phyloP scores from a whole-genome alignment of 257 asterid genomes.

The Buddleja alternifolia region DNA sequence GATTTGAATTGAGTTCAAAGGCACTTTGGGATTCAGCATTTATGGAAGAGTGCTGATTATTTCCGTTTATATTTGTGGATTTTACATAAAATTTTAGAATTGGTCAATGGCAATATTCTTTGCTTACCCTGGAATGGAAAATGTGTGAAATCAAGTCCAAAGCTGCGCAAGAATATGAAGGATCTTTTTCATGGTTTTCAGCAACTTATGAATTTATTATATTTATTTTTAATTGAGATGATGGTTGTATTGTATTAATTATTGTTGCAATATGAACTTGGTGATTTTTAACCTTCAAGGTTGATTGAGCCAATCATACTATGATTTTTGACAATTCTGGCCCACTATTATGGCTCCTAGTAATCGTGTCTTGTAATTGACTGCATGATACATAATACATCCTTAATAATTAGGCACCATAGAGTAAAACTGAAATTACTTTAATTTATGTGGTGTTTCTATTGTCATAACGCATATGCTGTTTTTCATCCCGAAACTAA shows the following conservation, averaged over 20 bases:
- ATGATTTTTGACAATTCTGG: conserved; percentile 2
- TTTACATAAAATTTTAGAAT: neutral
- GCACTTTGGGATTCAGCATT: conserved; percentile 23
- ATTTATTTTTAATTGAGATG: no score
- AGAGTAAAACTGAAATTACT: no score
- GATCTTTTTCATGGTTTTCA: neutral
- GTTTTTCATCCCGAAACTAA: no score
- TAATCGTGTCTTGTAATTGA: no score
- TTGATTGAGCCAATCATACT: neutral
- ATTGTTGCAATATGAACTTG: no score
- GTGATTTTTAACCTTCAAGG: neutral
- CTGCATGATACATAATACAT: no score
- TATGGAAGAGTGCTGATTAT: neutral
- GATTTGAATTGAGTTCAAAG: neutral
- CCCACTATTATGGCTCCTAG: conserved; percentile 3
- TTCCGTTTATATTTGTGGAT: no score
- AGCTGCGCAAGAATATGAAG: neutral
- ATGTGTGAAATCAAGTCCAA: neutral
- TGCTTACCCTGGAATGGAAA: conserved; percentile 1
- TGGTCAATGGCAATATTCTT: neutral
- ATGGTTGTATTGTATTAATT: no score
- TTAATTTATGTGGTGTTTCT: no score
- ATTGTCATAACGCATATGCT: no score
- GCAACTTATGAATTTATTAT: neutral
- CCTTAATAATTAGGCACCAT: no score